Base-by-base conservation (phyloP, 2,329 filamentous ascomycete genomes). In the Balansia obtecta region DNA sequence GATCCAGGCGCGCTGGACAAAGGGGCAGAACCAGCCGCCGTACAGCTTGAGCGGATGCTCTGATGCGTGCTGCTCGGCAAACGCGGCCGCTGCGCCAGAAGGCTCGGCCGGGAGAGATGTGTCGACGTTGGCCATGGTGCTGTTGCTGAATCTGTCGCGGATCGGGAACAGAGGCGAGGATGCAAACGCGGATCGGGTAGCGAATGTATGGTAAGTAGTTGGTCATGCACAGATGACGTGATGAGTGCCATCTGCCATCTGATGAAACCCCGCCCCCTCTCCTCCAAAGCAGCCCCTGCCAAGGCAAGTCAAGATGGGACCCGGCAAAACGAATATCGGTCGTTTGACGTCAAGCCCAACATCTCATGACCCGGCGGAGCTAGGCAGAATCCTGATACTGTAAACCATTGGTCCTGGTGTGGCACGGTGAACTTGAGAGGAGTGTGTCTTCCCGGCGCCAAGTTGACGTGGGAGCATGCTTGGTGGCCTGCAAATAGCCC, bases 1-100 rank as follows among this genome's bases (percentile, higher is more conserved):
- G 53, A 88, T 81, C 82, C 85, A 88, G 13, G 76, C 74, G 16
- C 85, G 76, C 68, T 89, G 85, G 4, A 88, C 76, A 55, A 79
- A 80, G 13, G 77, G 77, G 56, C 76, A 91, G 71, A 88, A 88
- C 84, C 84, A 89, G 55, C 80, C 82, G 13, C 79, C 79, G 65
- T 87, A 88, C 12, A 88, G 71, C 63, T 84, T 85, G 33, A 85
- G 66, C 5, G 66, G 64, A 34, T 80, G 69, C 34, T 75, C 70
- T 16, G 63, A 59, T 8, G 67, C 57, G 61, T 80, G 75, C 10
- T 63, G 56, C 12, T 66, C 66, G 0, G 71, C 76, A 45, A 77
- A 66, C 12, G 60, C 46, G 39, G 71, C 73, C 0, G 77, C 77
- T 1, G 67, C 67, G 32, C 77, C 77, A 0, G 74, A 73, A 13